A percentile compares a stretch with the other conserved stretches of the same genome.
Conservation (phyloP, 2,329 filamentous ascomycete species). For the Mycosphaerella sp. region DNA sequence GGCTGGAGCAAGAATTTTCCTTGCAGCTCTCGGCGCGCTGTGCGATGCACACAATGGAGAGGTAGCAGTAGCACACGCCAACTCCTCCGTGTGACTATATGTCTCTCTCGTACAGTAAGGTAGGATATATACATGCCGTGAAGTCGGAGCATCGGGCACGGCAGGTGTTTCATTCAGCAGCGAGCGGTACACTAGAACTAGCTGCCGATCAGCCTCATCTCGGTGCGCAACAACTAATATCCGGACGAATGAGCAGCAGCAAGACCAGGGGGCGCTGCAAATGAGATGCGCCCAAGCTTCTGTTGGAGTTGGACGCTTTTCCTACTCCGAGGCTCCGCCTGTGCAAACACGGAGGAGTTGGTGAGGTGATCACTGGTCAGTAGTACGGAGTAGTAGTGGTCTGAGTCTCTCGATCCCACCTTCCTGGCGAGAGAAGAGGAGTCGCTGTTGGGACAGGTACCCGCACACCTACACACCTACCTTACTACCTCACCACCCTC, state of each 20-base stretch:
- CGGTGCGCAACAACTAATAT: not conserved
- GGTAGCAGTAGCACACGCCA: not conserved
- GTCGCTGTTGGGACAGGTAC: not conserved
- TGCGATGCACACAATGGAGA: not conserved
- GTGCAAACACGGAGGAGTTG: constrained; percentile 1
- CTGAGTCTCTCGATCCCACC: not conserved
- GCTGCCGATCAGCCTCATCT: not conserved
- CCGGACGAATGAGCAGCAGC: not conserved
- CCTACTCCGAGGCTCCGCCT: not conserved
- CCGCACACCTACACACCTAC: too few species aligned
- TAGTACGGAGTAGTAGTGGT: too few species aligned
- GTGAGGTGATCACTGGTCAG: too few species aligned
- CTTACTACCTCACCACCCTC: too few species aligned
- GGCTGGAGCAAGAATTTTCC: not conserved
- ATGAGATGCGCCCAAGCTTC: constrained; percentile 3
- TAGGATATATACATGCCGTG: not conserved
- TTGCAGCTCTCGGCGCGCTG: not conserved
- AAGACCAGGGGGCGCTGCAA: constrained; percentile 3
- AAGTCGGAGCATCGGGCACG: not conserved
- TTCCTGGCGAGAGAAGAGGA: not conserved
- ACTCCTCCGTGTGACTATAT: not conserved
- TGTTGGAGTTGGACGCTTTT: not conserved
- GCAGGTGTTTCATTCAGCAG: not conserved
- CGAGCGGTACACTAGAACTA: not conserved
- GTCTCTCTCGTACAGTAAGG: too few species aligned